Conservation (phyloP, 116 monocot genomes). For the Trichopus zeylanicus region DNA sequence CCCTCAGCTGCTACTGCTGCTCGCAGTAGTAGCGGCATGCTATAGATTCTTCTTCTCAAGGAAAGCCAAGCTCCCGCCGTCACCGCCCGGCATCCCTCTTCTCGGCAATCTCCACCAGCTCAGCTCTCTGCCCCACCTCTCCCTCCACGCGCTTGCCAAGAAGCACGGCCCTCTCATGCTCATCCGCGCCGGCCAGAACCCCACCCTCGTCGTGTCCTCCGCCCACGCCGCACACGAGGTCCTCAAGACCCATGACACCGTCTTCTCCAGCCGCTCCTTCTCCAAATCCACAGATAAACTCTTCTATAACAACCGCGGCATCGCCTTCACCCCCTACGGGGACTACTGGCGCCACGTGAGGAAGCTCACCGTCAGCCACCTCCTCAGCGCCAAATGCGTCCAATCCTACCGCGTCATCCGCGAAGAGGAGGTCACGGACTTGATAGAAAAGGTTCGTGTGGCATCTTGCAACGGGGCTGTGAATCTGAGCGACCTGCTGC, state of each 20-base stretch:
- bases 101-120: slow-evolving; percentile 8
- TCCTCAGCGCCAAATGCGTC: slow-evolving; percentile 7
- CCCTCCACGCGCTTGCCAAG: not conserved
- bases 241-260: slow-evolving; percentile 3
- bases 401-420: not conserved
- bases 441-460: too few relatives aligned
- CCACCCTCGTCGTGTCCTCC: slow-evolving; percentile 3
- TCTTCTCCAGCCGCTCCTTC: not conserved
- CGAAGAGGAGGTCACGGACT: too few relatives aligned
- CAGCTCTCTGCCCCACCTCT: not conserved
- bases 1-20: too few relatives aligned
- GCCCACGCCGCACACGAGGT: not conserved
- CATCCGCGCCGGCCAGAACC: slow-evolving; percentile 1
- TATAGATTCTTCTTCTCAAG: too few relatives aligned
- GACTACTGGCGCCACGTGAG: slow-evolving; percentile 10
- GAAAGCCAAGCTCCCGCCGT: too few relatives aligned
- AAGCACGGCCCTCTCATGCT: slow-evolving; percentile 7
- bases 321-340: slow-evolving; percentile 7
- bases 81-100: too few relatives aligned
- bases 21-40: too few relatives aligned
- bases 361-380: slow-evolving; percentile 7
- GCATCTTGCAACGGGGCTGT: too few relatives aligned
- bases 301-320: not conserved
- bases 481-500: too few relatives aligned
- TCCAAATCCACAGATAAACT: not conserved